Evolutionary conservation across 192 early-diverging fungal genomes (phyloP).

Genomic region (Coemansia sp.): DNA sequence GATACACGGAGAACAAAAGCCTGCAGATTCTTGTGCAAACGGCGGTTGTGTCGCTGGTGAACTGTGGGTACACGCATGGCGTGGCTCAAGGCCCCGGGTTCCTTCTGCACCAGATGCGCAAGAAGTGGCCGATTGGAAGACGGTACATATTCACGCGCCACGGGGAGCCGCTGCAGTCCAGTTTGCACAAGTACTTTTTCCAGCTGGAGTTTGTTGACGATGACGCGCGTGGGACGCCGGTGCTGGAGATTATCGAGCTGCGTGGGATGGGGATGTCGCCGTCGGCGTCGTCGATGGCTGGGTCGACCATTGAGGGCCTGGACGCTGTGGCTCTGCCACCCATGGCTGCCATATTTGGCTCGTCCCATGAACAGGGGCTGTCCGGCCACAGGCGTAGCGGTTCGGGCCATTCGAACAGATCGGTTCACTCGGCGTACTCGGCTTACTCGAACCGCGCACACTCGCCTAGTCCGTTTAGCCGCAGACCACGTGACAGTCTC

Average conservation of each 20-base stretch:
- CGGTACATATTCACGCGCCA: constrained; percentile 52
- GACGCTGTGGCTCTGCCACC: constrained; percentile 43
- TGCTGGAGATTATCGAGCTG: constrained; percentile 44
- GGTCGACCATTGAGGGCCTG: constrained; percentile 49
- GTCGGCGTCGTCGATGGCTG: constrained; percentile 38
- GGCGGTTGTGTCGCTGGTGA: constrained; percentile 44
- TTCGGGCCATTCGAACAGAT: constrained; percentile 12
- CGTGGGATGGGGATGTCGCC: constrained; percentile 29
- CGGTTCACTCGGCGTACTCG: constrained; percentile 9
- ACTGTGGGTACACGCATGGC: constrained; percentile 48
- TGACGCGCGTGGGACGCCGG: background rate
- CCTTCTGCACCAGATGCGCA: constrained; percentile 48
- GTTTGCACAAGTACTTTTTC: constrained; percentile 54
- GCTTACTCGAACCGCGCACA: constrained; percentile 8
- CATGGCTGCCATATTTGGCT: constrained; percentile 23
- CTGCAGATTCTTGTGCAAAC: constrained; percentile 47
- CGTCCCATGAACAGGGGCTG: background rate
- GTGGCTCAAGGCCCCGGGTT: constrained; percentile 47
- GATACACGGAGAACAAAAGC: constrained; percentile 26
- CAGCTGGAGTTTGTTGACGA: constrained; percentile 50
- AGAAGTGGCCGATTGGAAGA: constrained; percentile 52
- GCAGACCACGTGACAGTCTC: background rate
- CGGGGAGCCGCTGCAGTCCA: constrained; percentile 50
- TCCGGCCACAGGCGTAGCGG: constrained; percentile 16
- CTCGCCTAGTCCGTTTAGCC: constrained; percentile 14